These are phyloP conservation scores for Blastobotrys apis DNA, from an alignment of 1,139 yeast genomes.

Conservation along the genomic window DNA sequence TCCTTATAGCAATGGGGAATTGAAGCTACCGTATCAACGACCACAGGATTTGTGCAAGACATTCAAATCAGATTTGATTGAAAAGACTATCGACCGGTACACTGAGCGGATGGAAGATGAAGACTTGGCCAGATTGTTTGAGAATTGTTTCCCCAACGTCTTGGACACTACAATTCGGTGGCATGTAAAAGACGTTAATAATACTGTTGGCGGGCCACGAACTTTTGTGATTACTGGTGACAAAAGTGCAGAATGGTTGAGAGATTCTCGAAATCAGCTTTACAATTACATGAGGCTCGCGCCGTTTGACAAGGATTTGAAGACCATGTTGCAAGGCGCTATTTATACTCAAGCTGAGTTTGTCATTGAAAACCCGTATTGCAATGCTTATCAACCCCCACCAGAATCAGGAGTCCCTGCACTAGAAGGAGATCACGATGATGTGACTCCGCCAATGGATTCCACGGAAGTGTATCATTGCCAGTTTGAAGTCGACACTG, in stretches of 20 bases:
- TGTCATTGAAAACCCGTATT: conserved; percentile 62
- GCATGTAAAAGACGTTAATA: conserved; percentile 49
- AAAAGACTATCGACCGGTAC: conserved; percentile 53
- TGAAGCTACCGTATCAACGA: conserved; percentile 65
- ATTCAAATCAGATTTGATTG: conserved; percentile 60
- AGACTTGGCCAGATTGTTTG: conserved; percentile 71
- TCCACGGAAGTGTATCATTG: conserved; percentile 79
- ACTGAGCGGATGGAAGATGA: conserved; percentile 48
- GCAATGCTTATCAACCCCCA: conserved; percentile 92
- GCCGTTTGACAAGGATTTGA: conserved; percentile 47
- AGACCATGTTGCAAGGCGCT: conserved; percentile 65
- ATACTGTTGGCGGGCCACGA: too few relatives aligned
- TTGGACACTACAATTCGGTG: conserved; percentile 81
- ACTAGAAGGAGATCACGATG: conserved; percentile 38
- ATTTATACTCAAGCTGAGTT: conserved; percentile 72
- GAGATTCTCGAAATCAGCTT: conserved; percentile 82
- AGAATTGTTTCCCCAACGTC: conserved; percentile 83
- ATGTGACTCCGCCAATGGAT: conserved; percentile 64
- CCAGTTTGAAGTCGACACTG: conserved; percentile 81
- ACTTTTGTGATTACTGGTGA: conserved; percentile 86
- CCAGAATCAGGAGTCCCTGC: conserved; percentile 31
- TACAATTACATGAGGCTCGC: conserved; percentile 65
- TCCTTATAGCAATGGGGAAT: conserved; percentile 35
- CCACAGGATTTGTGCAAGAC: conserved; percentile 72
- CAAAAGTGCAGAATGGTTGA: conserved; percentile 78